phyloP scores from a whole-genome alignment of 805 yeast species.

The Saccharomyces paradoxus region DNA sequence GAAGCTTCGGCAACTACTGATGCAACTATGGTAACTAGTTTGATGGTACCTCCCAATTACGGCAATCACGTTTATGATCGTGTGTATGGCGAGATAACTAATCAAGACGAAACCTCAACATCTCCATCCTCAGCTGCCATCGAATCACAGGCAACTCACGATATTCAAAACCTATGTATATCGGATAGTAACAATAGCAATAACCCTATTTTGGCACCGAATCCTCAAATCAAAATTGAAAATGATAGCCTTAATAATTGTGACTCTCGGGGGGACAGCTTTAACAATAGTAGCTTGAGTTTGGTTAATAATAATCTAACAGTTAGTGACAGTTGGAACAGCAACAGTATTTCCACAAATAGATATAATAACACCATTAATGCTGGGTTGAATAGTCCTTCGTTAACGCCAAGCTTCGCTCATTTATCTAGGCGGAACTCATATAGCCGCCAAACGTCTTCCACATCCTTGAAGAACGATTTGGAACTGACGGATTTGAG shows the following conservation, averaged over 20 bases:
- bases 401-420: constrained; percentile 43
- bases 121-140: not conserved
- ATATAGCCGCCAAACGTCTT: constrained; percentile 26
- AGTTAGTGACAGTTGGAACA: not conserved
- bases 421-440: constrained; percentile 57
- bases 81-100: constrained; percentile 54
- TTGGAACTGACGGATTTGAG: constrained; percentile 44
- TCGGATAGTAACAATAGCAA: not conserved
- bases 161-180: not conserved
- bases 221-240: not conserved
- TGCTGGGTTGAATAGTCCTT: constrained; percentile 3
- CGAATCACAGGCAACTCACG: not conserved
- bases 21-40: constrained; percentile 23
- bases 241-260: not conserved
- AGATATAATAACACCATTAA: not conserved
- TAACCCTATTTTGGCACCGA: not conserved
- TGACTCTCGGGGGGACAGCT: not conserved
- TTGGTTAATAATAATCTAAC: not conserved
- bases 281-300: not conserved
- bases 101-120: not conserved
- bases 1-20: not conserved
- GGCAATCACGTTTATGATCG: constrained; percentile 75
- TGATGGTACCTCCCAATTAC: constrained; percentile 80
- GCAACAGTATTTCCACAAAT: not conserved
- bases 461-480: constrained; percentile 24